phyloP scores from a whole-genome alignment of 164 flowering plant species.

The Echeveria elegans region DNA sequence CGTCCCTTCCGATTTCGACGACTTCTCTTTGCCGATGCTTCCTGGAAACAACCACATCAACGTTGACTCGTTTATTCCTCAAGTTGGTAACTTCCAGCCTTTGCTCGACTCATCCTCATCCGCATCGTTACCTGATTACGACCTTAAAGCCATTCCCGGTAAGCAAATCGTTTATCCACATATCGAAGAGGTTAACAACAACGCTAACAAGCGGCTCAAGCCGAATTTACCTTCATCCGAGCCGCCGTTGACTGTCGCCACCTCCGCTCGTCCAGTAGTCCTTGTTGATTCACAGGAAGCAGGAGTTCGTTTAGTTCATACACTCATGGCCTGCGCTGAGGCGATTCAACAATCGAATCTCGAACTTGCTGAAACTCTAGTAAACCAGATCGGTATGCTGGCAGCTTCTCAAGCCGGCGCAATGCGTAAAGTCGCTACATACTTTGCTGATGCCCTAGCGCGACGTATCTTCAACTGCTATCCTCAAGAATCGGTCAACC shows the following conservation, averaged over 20 bases:
- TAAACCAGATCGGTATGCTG: constrained; percentile 36
- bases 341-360: constrained; percentile 36
- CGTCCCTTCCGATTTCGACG: constrained; percentile 14
- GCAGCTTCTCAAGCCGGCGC: constrained; percentile 51
- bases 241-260: constrained; percentile 4
- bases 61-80: constrained; percentile 14
- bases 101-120: constrained; percentile 11
- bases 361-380: constrained; percentile 35
- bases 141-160: constrained; percentile 67
- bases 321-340: constrained; percentile 55
- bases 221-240: constrained; percentile 6
- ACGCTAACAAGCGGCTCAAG: constrained; percentile 24
- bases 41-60: not conserved
- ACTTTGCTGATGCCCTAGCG: constrained; percentile 57
- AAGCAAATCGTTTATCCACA: constrained; percentile 22
- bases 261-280: constrained; percentile 22
- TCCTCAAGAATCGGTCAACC: constrained; percentile 24
- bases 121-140: constrained; percentile 24
- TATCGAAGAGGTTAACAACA: not conserved
- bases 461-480: constrained; percentile 32
- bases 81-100: constrained; percentile 25
- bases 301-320: constrained; percentile 50
- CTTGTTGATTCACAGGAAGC: constrained; percentile 54
- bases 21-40: not conserved
- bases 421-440: constrained; percentile 57